Base-by-base conservation (phyloP, 768 basidiomycete species). In the Rhizopogon salebrosus region DNA sequence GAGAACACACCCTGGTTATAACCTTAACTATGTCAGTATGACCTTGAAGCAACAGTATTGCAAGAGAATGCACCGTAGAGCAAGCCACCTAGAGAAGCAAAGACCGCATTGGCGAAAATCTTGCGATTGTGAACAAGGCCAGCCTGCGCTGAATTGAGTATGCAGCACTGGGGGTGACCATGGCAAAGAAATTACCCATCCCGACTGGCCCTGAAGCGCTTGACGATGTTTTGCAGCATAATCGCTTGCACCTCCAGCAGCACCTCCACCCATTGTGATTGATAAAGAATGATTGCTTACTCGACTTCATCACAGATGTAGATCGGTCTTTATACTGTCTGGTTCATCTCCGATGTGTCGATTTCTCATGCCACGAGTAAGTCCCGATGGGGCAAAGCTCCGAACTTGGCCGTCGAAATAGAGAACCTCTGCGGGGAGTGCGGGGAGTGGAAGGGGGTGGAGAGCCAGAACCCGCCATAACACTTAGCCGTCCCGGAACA, bases 31-130 rank as follows among this genome's bases (percentile, higher is more conserved):
- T 48, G 35, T 38, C 5, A 46, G 45, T 10, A 20, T 13, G 29
- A 10, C 8, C 20, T 27, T 45, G 40, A 42, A 48, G 40, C 48
- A 31, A 31, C 34, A n/a, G 10, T 1, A 41, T 14, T 13, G 26
- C 50, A 22, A 48, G 23, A 31, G 18, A 34, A 75, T 84, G 60
- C 71, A 84, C 76, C 45, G 23, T 46, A 46, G 29, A 46, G 45
- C 14, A 92, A 67, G 60, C 88, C 87, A 64, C 89, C 89, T 20
- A 90, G 73, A 13, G 87, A 89, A 3, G 88, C 89, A 60, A 90
- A 92, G 18, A 87, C 77, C 13, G 89, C 82, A 49, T 89, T 82
- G 24, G 77, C 72, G 53, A 89, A 83, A 24, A 87, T 72, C 58
- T 73, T 76, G 41, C 79, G 73, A 64, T 92, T 92, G 55, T 79